Conservation (phyloP, 768 basidiomycete species). For the Pisolithus microcarpus region DNA sequence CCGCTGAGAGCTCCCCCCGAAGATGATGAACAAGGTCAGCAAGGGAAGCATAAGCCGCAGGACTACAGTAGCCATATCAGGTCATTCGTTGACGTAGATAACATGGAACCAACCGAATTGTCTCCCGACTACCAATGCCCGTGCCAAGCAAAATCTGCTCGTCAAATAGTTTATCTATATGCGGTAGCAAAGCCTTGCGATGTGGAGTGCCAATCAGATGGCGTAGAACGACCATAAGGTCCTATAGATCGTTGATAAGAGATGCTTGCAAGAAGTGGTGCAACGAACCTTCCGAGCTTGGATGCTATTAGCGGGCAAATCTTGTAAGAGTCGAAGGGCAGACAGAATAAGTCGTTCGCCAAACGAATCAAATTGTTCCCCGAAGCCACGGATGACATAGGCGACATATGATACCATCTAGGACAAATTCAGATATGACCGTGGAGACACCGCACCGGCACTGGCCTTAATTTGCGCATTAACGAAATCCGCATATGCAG, state of each 20-base stretch:
- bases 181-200: constrained; percentile 67
- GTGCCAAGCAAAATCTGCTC: constrained; percentile 85
- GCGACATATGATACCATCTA: constrained; percentile 90
- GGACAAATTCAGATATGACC: not conserved
- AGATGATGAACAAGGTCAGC: constrained; percentile 93
- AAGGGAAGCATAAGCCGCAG: constrained; percentile 77
- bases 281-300: constrained; percentile 64
- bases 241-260: constrained; percentile 38
- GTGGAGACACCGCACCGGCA: not conserved
- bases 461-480: constrained; percentile 84
- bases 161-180: constrained; percentile 85
- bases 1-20: constrained; percentile 68
- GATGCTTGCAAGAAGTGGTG: not conserved
- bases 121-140: constrained; percentile 78
- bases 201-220: constrained; percentile 80
- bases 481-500: constrained; percentile 76
- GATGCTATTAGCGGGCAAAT: constrained; percentile 84
- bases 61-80: constrained; percentile 34
- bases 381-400: constrained; percentile 71
- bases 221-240: constrained; percentile 86
- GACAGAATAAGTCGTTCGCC: constrained; percentile 75
- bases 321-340: constrained; percentile 83
- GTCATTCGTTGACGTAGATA: not conserved
- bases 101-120: constrained; percentile 50
- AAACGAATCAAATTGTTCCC: constrained; percentile 62